Conservation (phyloP, 495 filamentous ascomycete species). For the Terfezia boudieri region DNA sequence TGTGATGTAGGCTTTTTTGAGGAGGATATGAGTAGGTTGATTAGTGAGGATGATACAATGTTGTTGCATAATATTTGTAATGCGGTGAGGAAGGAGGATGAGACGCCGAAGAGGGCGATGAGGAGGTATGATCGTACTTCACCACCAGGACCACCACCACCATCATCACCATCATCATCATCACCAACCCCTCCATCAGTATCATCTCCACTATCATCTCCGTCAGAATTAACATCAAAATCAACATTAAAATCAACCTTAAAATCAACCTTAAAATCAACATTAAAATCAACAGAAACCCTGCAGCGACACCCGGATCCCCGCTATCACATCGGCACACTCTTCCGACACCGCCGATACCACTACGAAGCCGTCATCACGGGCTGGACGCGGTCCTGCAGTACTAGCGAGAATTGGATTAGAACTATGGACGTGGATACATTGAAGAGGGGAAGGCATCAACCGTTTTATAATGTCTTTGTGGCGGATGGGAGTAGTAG, state of each 20-base stretch:
- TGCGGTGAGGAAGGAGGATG: constrained; percentile 37
- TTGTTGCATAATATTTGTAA: constrained; percentile 19
- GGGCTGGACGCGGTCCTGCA: constrained; percentile 51
- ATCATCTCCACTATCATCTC: too few relatives aligned
- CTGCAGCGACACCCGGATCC: too few relatives aligned
- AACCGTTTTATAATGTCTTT: constrained; percentile 65
- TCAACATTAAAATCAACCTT: too few relatives aligned
- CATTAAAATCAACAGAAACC: too few relatives aligned
- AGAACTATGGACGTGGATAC: constrained; percentile 38
- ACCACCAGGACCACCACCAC: background rate
- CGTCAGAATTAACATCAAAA: too few relatives aligned
- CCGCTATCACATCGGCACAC: constrained; percentile 51
- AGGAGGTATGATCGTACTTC: constrained; percentile 11
- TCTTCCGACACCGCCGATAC: constrained; percentile 68
- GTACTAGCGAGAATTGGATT: constrained; percentile 34
- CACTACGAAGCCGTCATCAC: constrained; percentile 58
- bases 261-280: too few relatives aligned
- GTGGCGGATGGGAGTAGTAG: constrained; percentile 48
- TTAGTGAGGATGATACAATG: constrained; percentile 13
- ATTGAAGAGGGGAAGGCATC: constrained; percentile 37
- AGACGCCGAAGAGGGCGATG: constrained; percentile 32
- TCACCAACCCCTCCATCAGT: too few relatives aligned
- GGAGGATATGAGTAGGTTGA: constrained; percentile 7
- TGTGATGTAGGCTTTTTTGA: constrained; percentile 18
- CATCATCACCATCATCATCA: too few relatives aligned